A percentile compares a stretch with the other conserved stretches of the same genome.
Conservation (phyloP, 164 flowering plant species). For the Nelumbo lutea region DNA sequence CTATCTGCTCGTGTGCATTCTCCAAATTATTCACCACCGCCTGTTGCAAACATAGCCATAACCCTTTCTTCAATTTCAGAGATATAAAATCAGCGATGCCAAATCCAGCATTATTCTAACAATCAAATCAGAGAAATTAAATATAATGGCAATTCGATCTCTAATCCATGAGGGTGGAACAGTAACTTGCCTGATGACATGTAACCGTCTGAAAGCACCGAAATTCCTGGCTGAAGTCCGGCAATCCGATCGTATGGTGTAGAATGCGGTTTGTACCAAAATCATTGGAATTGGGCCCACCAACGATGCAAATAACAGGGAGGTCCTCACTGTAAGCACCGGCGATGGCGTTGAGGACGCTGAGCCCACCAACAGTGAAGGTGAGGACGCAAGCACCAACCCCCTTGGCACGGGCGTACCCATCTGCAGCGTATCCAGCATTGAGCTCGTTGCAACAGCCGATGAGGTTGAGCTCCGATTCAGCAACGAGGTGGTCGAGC, state of each 20-base stretch:
- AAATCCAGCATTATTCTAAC: neutral
- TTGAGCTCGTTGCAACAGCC: constrained; percentile 79
- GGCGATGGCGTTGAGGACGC: constrained; percentile 63
- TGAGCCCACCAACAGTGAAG: constrained; percentile 68
- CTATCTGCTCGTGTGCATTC: constrained; percentile 65
- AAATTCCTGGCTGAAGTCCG: constrained; percentile 71
- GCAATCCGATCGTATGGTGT: constrained; percentile 68
- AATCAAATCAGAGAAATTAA: too few species aligned
- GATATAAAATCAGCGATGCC: neutral
- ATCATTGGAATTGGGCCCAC: constrained; percentile 69
- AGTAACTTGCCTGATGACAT: constrained; percentile 42
- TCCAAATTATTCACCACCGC: constrained; percentile 67
- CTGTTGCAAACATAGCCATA: constrained; percentile 25
- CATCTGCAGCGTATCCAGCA: constrained; percentile 78
- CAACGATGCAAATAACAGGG: constrained; percentile 67
- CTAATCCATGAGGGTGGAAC: neutral
- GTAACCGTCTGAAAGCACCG: constrained; percentile 60
- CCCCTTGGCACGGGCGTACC: constrained; percentile 57
- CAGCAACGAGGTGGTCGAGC: constrained; percentile 52
- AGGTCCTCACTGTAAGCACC: constrained; percentile 72
- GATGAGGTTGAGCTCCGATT: constrained; percentile 50
- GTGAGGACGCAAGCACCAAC: constrained; percentile 68
- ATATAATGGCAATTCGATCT: neutral
- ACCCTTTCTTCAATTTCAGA: neutral
- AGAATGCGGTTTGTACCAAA: constrained; percentile 56